Conservation (phyloP, 2,329 filamentous ascomycete genomes). For the Pyrenochaeta sp. region DNA sequence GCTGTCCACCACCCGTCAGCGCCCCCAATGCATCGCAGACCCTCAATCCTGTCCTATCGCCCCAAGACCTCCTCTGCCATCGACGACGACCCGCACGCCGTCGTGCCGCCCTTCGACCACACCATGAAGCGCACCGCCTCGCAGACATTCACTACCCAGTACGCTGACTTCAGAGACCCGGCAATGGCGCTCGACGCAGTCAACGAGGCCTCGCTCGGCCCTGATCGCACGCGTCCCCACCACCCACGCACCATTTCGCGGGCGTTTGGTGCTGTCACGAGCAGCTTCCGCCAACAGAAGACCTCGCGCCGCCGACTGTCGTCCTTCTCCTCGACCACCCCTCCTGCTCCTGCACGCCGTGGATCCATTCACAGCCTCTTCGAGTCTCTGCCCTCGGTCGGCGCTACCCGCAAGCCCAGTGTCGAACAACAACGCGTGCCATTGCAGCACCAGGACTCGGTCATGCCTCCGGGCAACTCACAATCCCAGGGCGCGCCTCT, state of each 20-base stretch:
- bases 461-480: constrained; percentile 27
- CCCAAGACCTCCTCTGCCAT: constrained; percentile 54
- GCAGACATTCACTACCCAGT: constrained; percentile 44
- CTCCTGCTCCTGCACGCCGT: constrained; percentile 29
- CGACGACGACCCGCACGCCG: constrained; percentile 42
- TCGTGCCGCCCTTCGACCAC: constrained; percentile 26
- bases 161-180: constrained; percentile 32
- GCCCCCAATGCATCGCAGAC: constrained; percentile 45
- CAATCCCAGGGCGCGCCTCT: constrained; percentile 12
- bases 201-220: constrained; percentile 31
- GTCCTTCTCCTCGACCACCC: constrained; percentile 36
- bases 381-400: constrained; percentile 28
- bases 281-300: constrained; percentile 41
- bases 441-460: constrained; percentile 45
- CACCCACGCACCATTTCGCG: constrained; percentile 39
- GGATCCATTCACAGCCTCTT: constrained; percentile 38
- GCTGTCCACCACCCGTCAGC: constrained; percentile 16
- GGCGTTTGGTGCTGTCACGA: constrained; percentile 35
- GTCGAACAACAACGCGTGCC: constrained; percentile 30
- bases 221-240: constrained; percentile 17
- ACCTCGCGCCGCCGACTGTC: constrained; percentile 45
- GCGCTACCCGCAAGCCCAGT: constrained; percentile 25
- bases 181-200: constrained; percentile 37
- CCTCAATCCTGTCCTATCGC: constrained; percentile 46
- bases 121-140: constrained; percentile 48